Percentiles rank a stretch among this genome's conserved stretches.
Evolutionary conservation across 495 filamentous ascomycete genomes (phyloP).

Genomic region (Penicillium dipodomyicola): DNA sequence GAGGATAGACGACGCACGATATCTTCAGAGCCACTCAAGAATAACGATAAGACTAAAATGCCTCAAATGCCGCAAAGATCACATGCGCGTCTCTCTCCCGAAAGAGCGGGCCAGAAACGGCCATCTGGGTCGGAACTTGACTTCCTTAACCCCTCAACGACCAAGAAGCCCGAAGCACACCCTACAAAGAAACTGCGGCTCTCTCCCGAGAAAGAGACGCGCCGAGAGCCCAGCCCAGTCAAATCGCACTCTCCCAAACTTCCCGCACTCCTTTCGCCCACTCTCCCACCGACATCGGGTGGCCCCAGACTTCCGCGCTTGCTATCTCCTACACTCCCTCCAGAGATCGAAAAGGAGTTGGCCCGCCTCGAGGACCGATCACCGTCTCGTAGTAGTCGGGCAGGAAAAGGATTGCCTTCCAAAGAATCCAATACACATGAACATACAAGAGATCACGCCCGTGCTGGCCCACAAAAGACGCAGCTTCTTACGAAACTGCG

Average conservation of each 20-base stretch:
- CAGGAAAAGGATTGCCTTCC: constrained; percentile 1
- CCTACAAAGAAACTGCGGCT: constrained; percentile 36
- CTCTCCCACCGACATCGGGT: constrained; percentile 38
- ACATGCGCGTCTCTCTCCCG: constrained; percentile 16
- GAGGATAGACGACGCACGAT: constrained; percentile 22
- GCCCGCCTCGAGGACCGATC: constrained; percentile 32
- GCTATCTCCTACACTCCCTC: constrained; percentile 48
- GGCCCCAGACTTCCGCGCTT: constrained; percentile 39
- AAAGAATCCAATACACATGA: constrained; percentile 16
- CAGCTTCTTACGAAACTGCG: constrained; percentile 37
- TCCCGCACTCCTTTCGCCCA: constrained; percentile 43
- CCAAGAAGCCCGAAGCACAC: constrained; percentile 20
- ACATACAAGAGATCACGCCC: background rate
- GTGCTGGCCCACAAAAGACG: constrained; percentile 7
- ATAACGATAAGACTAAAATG: constrained; percentile 13
- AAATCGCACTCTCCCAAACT: constrained; percentile 31
- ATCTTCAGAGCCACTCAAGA: constrained; percentile 21
- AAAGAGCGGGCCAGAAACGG: constrained; percentile 35
- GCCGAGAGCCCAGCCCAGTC: constrained; percentile 19
- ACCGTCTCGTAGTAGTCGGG: constrained; percentile 14
- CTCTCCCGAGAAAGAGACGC: constrained; percentile 28
- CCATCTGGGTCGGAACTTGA: constrained; percentile 28
- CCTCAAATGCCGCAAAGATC: constrained; percentile 12
- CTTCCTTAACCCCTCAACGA: constrained; percentile 13
- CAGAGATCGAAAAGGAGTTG: constrained; percentile 49